Evolutionary conservation across 257 asterid species (phyloP).

Genomic region (Solanum rostratum): DNA sequence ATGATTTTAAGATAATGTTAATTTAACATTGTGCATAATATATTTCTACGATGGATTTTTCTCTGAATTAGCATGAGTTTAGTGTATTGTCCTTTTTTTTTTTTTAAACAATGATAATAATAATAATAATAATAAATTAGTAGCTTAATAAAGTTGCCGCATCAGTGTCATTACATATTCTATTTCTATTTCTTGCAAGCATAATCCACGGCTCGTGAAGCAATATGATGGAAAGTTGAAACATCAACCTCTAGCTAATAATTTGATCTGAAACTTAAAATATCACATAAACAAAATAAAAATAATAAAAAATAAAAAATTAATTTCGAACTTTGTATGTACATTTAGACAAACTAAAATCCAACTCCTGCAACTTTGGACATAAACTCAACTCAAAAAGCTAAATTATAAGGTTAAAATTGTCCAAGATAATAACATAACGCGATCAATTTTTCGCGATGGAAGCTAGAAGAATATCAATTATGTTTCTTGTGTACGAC

Average conservation of each 20-base stretch:
- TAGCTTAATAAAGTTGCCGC: background rate
- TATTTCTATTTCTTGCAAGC: background rate
- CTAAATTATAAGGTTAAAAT: background rate
- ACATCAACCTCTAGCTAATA: background rate
- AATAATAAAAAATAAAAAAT: background rate
- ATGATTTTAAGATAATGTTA: too few relatives aligned
- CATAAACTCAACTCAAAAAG: background rate
- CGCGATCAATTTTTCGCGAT: too few relatives aligned
- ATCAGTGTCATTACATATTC: background rate
- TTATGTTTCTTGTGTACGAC: background rate
- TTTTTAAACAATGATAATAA: too few relatives aligned
- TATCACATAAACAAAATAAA: background rate
- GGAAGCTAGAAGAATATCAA: background rate
- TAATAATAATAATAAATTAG: too few relatives aligned
- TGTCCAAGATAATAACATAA: background rate
- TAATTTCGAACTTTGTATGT: background rate
- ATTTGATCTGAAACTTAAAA: background rate
- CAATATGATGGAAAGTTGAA: background rate
- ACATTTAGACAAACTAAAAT: background rate
- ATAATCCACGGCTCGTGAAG: background rate
- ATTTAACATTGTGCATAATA: background rate
- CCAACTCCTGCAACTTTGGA: background rate
- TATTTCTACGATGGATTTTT: rapidly evolving
- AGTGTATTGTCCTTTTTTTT: too few relatives aligned
- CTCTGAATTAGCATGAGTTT: too few relatives aligned